phyloP scores from a whole-genome alignment of 2,329 filamentous ascomycete species.

The Dactylellina drechsleri region DNA sequence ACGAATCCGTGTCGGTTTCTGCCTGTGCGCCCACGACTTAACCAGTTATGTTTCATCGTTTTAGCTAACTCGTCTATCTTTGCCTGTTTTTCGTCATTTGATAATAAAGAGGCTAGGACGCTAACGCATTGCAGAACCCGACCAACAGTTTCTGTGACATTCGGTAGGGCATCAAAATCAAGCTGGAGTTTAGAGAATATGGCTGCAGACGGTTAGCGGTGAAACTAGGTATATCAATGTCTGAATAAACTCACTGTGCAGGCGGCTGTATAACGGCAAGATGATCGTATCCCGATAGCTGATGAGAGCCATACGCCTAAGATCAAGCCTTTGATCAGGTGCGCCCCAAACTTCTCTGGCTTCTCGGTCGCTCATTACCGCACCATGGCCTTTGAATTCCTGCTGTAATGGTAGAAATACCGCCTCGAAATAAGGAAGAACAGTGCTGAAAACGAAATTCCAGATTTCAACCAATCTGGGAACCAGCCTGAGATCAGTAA shows the following conservation, averaged over 20 bases:
- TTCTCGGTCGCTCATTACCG: constrained; percentile 79
- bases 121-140: constrained; percentile 96
- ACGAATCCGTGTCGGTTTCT: constrained; percentile 90
- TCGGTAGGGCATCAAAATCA: constrained; percentile 67
- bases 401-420: constrained; percentile 93
- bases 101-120: constrained; percentile 81
- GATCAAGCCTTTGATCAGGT: constrained; percentile 72
- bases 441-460: constrained; percentile 89
- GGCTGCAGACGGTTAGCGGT: constrained; percentile 58
- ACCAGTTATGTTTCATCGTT: constrained; percentile 95
- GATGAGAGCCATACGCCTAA: constrained; percentile 86
- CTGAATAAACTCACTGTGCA: constrained; percentile 67
- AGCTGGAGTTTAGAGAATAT: constrained; percentile 74
- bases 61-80: constrained; percentile 86
- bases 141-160: constrained; percentile 92
- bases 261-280: constrained; percentile 83
- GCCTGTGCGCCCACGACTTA: constrained; percentile 87
- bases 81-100: constrained; percentile 76
- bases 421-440: constrained; percentile 92
- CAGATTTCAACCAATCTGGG: constrained; percentile 91
- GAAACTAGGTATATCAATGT: background rate
- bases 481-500: constrained; percentile 82
- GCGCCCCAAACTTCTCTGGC: constrained; percentile 85
- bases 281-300: constrained; percentile 90
- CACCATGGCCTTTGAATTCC: constrained; percentile 86